These are phyloP conservation scores for Tricholoma saponaceum DNA, from an alignment of 768 basidiomycete genomes.

Conservation along the genomic window DNA sequence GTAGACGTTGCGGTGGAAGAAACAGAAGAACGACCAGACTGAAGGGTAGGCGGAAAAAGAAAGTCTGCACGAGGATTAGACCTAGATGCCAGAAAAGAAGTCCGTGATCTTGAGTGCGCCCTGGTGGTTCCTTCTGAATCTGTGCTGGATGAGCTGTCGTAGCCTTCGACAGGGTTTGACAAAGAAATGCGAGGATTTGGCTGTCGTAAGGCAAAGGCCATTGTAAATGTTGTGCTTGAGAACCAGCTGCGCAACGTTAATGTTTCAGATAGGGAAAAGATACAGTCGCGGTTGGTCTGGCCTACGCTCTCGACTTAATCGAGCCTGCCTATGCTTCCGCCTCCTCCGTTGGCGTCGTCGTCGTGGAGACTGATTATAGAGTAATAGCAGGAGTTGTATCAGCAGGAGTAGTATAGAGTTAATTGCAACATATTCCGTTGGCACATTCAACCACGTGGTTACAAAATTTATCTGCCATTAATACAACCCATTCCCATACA, in stretches of 20 bases:
- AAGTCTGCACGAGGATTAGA: conserved; percentile 25
- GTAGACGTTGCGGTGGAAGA: conserved; percentile 42
- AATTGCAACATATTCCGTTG: background rate
- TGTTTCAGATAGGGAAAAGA: background rate
- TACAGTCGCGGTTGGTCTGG: conserved; percentile 2
- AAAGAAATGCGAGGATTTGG: conserved; percentile 16
- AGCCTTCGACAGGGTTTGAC: conserved; percentile 28
- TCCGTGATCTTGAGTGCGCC: conserved; percentile 19
- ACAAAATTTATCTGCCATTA: conserved; percentile 18
- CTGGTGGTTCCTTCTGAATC: conserved; percentile 37
- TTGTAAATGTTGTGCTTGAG: conserved; percentile 8
- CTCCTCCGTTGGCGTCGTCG: conserved; percentile 12
- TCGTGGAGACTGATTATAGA: background rate
- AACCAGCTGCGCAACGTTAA: background rate
- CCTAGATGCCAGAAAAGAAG: conserved; percentile 22
- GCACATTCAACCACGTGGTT: background rate
- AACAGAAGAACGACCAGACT: conserved; percentile 34
- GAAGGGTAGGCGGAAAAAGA: conserved; percentile 29
- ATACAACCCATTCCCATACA: conserved; percentile 49
- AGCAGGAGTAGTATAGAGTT: background rate
- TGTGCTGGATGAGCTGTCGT: conserved; percentile 41
- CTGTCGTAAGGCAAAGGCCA: conserved; percentile 22
- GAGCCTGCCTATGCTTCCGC: conserved; percentile 8
- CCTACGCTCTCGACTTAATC: background rate
- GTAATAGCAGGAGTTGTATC: background rate